Evolutionary conservation across 768 basidiomycete genomes (phyloP), one percentile per base, ranked within the genome.

Genomic region (Infundibulicybe gibba): DNA sequence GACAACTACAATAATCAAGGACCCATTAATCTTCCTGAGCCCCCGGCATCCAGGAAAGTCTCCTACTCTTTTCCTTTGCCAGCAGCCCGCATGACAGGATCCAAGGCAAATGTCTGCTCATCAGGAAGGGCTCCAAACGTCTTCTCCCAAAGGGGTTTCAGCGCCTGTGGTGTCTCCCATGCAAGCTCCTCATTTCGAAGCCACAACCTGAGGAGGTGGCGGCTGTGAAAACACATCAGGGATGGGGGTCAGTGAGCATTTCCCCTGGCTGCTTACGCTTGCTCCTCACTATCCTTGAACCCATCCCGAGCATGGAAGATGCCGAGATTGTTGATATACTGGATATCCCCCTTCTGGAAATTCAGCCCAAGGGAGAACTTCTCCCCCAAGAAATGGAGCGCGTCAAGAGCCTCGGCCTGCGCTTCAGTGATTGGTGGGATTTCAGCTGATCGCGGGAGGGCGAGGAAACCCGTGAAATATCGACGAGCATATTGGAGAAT

Each of bases 391-490:
- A 71, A 76, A 44, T 76, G 74, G 8, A 76, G 50, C 1, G 67
- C 64, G 47, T 76, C 72, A 14, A 76, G 52, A 5, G 74, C 74
- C 51, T 76, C 74, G 2, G 74, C 74, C 47, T 76, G 74, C 6
- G 72, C 72, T 45, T 76, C 74, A 1, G 70, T 67, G 47, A 76
- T 72, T 0, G 72, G 71, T n/a, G 74, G 74, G 42, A 76, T 74
- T 44, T 64, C 25, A 49, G 50, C 48, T 63, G 71, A 40, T 46
- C 50, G 13, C 56, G 62, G 52, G 59, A 76, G 40, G 12, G 52
- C 54, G 12, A 53, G 48, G 40, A 53, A 56, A 12, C 74, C 72
- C 0, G 72, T 74, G 50, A 75, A 72, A 40, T 66, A 66, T 6
- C 72, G 65, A 4, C 74, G 67, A 14, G 73, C 69, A 45, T 76